Evolutionary conservation across 257 asterid genomes (phyloP).

Genomic region (Eustoma russellianum): DNA sequence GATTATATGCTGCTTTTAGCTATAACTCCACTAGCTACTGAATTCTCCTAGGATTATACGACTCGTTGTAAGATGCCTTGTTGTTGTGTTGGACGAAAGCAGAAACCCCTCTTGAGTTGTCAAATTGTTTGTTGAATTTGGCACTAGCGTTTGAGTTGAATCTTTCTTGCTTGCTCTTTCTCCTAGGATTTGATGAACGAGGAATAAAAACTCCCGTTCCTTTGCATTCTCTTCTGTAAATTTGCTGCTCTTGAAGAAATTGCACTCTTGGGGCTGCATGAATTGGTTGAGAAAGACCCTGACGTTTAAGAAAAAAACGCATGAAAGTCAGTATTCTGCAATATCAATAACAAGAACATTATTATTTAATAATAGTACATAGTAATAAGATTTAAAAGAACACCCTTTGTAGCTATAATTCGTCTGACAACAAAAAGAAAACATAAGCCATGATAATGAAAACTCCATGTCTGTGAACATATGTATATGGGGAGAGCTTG

Average conservation of each 20-base stretch:
- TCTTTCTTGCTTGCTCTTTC: slow-evolving; percentile 44
- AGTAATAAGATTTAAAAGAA: no score
- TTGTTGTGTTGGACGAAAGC: slow-evolving; percentile 15
- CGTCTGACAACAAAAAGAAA: no score
- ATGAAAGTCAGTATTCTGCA: not conserved
- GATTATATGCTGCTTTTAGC: slow-evolving; percentile 7
- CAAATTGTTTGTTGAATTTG: slow-evolving; percentile 34
- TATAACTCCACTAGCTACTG: slow-evolving; percentile 2
- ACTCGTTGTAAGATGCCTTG: slow-evolving; percentile 22
- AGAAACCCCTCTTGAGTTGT: slow-evolving; percentile 33
- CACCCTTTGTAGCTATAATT: no score
- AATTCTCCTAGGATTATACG: slow-evolving; percentile 38
- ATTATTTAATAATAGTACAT: no score
- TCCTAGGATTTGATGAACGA: slow-evolving; percentile 37
- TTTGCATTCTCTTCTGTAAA: slow-evolving; percentile 54
- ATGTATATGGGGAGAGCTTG: no score
- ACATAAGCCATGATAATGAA: no score
- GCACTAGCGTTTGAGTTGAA: slow-evolving; percentile 11
- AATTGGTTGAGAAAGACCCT: slow-evolving; percentile 40
- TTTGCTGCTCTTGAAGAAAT: slow-evolving; percentile 23
- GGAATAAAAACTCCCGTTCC: slow-evolving; percentile 95
- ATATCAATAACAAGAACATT: no score
- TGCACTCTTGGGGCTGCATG: slow-evolving; percentile 32
- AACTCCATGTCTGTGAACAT: no score
- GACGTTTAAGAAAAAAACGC: not conserved